phyloP scores from a whole-genome alignment of 116 monocot genomes.

The Papilionanthe hybrid region DNA sequence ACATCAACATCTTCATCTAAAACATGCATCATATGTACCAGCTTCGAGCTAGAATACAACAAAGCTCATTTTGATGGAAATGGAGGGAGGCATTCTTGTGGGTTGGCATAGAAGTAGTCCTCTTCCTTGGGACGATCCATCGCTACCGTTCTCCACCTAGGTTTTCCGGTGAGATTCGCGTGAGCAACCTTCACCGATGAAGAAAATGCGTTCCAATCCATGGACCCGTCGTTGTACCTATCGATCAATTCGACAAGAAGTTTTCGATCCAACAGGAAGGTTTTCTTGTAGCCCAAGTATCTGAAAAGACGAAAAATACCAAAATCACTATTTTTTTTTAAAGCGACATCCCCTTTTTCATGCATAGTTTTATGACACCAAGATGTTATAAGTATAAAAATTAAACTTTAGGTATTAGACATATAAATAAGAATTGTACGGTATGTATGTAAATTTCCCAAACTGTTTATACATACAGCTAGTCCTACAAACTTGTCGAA shows the following conservation, averaged over 20 bases:
- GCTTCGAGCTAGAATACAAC: background rate
- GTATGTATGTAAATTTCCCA: no score
- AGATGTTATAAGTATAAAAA: no score
- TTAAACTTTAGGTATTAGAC: no score
- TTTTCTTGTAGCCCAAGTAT: conserved; percentile 57
- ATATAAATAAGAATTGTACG: no score
- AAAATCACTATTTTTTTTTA: no score
- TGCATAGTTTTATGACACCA: no score
- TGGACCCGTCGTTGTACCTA: conserved; percentile 40
- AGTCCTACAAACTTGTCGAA: background rate
- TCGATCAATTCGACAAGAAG: conserved; percentile 61
- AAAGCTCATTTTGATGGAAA: conserved; percentile 4
- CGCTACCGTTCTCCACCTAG: conserved; percentile 45
- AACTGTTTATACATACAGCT: background rate
- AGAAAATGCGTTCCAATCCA: conserved; percentile 68
- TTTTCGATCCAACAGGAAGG: conserved; percentile 56
- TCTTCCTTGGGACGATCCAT: conserved; percentile 78
- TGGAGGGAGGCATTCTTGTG: conserved; percentile 55
- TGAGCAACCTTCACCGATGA: conserved; percentile 46
- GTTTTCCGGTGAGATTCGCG: conserved; percentile 49
- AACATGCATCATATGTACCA: background rate
- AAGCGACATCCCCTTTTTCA: no score
- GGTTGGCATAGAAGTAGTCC: conserved; percentile 89
- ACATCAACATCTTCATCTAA: background rate
- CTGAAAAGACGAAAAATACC: conserved; percentile 19